Base-by-base conservation (phyloP, 2,329 filamentous ascomycete species). In the Sodiomyces alkalinus region DNA sequence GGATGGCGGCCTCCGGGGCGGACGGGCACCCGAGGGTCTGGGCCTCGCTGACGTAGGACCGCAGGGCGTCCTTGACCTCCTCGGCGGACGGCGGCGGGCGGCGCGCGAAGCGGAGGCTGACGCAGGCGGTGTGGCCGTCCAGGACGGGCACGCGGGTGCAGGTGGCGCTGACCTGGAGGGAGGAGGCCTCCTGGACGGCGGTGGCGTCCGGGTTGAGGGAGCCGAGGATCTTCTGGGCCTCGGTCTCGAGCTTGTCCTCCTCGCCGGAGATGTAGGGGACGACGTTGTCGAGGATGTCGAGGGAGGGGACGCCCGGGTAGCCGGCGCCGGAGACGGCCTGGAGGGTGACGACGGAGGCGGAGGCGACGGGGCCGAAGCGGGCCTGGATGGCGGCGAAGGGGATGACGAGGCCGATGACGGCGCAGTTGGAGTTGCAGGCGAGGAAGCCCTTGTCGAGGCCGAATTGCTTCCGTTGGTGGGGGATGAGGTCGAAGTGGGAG, bases 381-480 rank as follows among this genome's bases (percentile, higher is more conserved):
- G 76, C 71, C 52, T 92, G 80, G 19, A 96, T 71, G 11, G 87
- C 87, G 8, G 85, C 85, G 47, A 94, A 87, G 15, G 90, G 90
- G 38, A 93, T 92, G 35, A 94, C 87, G 33, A 96, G 73, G 26
- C 87, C 87, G 44, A 96, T 93, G 46, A 94, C 87, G 32, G 87
- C 87, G 58, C 90, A 98, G 61, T 96, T 96, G 39, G 83, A 92
- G 62, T 96, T 96, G 68, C 87, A 96, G 35, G 94, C 83, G 20
- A 96, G 60, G 60, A 96, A 93, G 15, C 90, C 90, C 56, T 80
- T 85, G 37, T 78, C 62, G 24, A 93, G 64, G 17, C 62, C 60
- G 51, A 80, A 71, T 23, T 79, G 65, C 47, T 72, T 64, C 37
- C 81, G 70, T 60, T 96, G 87, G 55, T 92, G 76, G n/a, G 80